Base-by-base conservation (phyloP, 192 early-diverging fungal genomes). In the Rhizoclosmatium sp. region DNA sequence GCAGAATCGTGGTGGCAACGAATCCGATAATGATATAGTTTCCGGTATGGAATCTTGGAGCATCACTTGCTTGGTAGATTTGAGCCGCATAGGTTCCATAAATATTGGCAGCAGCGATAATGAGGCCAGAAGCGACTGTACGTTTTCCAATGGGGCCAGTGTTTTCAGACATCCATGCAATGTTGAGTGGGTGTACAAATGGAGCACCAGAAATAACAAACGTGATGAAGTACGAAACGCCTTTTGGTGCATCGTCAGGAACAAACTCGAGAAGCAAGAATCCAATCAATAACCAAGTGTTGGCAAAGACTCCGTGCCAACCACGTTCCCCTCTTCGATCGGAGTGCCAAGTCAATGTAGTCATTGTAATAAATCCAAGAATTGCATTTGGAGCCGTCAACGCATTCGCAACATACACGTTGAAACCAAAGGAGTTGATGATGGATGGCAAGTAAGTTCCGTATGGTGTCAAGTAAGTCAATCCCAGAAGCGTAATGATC, bases 21-120 rank as follows among this genome's bases (percentile, higher is more conserved):
- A 89, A 77, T 1, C 79, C 89, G 47, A 88, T 75, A 5, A 85
- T 47, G 46, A 90, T 80, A 83, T 79, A 82, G 80, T 86, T 87
- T 19, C 89, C 89, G 1, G 64, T 51, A n/a, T 85, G 80, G 62
- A 86, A 91, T 1, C 82, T 75, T 0, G 90, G 90, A 1, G 86
- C 78, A 49, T 91, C 85, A 12, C 78, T 69, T 9, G 65, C 61
- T n/a, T 67, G 78, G 78, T 75, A 83, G 44, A 83, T 83, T 60
- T 80, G 74, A 45, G 78, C 19, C n/a, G 75, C 82, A 42, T 47
- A 47, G 73, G 65, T 45, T 47, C 41, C 42, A 51, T 65, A 75
- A 46, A 83, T 76, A 74, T 81, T 83, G 16, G 68, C 82, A 16
- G 74, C 74, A 3, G 41, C 68, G 59, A 83, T 81, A 71, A 69